Conservation (phyloP, 331 rosid genomes). For the Acacia pycnantha region DNA sequence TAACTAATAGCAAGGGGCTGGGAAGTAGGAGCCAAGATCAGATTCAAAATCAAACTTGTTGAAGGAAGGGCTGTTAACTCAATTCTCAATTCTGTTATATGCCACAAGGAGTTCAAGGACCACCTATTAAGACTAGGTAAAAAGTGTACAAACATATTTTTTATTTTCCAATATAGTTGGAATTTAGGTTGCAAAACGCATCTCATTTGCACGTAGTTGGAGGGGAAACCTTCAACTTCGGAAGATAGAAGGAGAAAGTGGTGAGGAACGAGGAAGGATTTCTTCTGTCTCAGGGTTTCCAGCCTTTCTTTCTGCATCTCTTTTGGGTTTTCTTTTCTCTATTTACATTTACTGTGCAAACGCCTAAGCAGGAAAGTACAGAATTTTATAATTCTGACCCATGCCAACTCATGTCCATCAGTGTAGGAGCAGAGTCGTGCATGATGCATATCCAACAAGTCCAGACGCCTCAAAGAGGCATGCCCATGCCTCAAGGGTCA, state of each 20-base stretch:
- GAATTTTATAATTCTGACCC: not conserved
- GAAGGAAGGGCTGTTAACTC: not conserved
- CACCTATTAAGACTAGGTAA: not conserved
- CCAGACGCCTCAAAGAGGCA: not conserved
- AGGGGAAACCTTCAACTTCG: not conserved
- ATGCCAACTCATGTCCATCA: not conserved
- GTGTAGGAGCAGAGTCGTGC: not conserved
- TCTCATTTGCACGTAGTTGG: not conserved
- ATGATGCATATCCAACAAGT: not conserved
- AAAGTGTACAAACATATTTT: not conserved
- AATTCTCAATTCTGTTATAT: not conserved
- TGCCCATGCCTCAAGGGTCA: not conserved
- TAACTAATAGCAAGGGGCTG: too few species aligned
- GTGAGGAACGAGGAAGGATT: not conserved
- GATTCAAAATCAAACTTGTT: not conserved
- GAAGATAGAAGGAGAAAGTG: not conserved
- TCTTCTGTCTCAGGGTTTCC: not conserved
- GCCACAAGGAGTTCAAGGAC: conserved; percentile 5
- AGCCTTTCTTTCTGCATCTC: not conserved
- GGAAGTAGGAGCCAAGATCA: not conserved
- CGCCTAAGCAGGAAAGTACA: not conserved
- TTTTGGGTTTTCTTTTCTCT: not conserved
- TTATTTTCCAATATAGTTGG: not conserved
- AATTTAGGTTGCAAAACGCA: not conserved
- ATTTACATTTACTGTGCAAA: not conserved